Conservation (phyloP, 768 basidiomycete genomes). For the Cystobasidiopsis lactophilus region DNA sequence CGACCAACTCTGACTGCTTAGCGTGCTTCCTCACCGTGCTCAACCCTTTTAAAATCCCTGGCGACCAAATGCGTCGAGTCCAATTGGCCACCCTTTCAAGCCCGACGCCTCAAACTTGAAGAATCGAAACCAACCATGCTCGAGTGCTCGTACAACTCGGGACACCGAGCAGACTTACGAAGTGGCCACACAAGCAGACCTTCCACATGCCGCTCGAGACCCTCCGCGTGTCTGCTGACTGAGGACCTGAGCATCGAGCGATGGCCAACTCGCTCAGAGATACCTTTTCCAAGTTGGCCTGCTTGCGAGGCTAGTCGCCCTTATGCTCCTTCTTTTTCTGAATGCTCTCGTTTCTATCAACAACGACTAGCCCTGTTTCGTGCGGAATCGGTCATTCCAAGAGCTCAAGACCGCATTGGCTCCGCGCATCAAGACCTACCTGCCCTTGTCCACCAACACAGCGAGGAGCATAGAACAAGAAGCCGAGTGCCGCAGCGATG, state of each 20-base stretch:
- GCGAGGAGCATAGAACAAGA: slow-evolving; percentile 31
- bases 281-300: slow-evolving; percentile 66
- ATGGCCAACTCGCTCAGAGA: no score
- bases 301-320: slow-evolving; percentile 44
- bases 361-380: slow-evolving; percentile 68
- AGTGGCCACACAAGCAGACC: neutral
- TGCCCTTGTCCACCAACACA: slow-evolving; percentile 44
- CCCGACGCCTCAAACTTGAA: no score
- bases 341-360: slow-evolving; percentile 9
- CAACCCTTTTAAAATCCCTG: no score
- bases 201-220: slow-evolving; percentile 40
- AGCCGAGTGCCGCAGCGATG: slow-evolving; percentile 53
- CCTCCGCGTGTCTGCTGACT: slow-evolving; percentile 59
- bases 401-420: slow-evolving; percentile 46
- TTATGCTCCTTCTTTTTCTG: slow-evolving; percentile 19
- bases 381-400: slow-evolving; percentile 57
- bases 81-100: no score
- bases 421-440: slow-evolving; percentile 47
- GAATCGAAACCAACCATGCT: neutral
- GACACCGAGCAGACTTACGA: neutral
- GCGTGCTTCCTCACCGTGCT: no score
- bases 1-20: no score
- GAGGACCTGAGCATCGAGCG: slow-evolving; percentile 83
- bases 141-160: no score
- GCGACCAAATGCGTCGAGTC: no score